These are phyloP conservation scores for Rhizophagus sp. DNA, from an alignment of 192 early-diverging fungal genomes.

Conservation along the genomic window DNA sequence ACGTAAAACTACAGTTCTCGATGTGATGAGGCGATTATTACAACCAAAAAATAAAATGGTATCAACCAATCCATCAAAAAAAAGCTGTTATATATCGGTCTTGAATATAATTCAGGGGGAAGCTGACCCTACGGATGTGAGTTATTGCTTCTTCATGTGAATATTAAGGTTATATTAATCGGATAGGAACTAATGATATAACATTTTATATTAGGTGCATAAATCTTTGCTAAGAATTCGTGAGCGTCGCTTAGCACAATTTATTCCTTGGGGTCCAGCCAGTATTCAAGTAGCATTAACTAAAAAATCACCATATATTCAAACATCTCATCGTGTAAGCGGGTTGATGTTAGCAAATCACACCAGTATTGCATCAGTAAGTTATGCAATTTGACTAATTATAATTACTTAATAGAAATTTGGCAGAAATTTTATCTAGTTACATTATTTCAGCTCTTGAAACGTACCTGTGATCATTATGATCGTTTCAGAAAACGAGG, in stretches of 20 bases:
- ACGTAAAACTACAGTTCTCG: constrained; percentile 94
- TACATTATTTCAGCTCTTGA: constrained; percentile 70
- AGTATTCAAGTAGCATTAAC: constrained; percentile 98
- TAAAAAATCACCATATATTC: constrained; percentile 90
- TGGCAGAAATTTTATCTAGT: background rate
- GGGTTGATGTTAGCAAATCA: constrained; percentile 99
- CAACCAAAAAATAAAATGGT: constrained; percentile 99
- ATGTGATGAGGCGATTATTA: constrained; percentile 95
- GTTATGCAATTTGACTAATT: constrained; percentile 23
- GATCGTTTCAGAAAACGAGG: constrained; percentile 92
- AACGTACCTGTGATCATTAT: constrained; percentile 89
- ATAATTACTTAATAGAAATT: constrained; percentile 32
- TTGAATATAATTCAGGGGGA: constrained; percentile 99
- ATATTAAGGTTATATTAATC: background rate
- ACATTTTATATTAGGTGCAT: constrained; percentile 71
- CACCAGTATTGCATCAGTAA: constrained; percentile 84
- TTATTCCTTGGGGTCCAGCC: constrained; percentile 99
- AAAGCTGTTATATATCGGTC: constrained; percentile 96
- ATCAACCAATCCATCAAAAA: constrained; percentile 86
- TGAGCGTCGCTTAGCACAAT: constrained; percentile 90
- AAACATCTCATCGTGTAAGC: constrained; percentile 89
- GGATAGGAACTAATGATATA: background rate
- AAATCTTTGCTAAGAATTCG: constrained; percentile 95
- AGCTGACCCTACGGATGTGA: constrained; percentile 93
- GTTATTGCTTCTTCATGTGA: background rate